Evolutionary conservation across 768 basidiomycete genomes (phyloP), one percentile per base, ranked within the genome.

Genomic region (Cyathus striatus): DNA sequence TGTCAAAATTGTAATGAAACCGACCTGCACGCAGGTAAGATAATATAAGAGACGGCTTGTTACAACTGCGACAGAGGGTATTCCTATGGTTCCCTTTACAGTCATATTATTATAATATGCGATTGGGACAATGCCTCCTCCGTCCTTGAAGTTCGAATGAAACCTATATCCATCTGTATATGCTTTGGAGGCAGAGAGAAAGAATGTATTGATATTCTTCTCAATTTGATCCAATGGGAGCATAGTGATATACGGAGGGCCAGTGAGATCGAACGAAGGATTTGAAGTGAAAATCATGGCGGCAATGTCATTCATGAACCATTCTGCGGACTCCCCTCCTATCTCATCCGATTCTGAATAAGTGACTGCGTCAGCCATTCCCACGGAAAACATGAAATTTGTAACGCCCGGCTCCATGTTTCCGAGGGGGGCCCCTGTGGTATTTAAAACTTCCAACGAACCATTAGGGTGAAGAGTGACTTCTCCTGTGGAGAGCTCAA

Each of bases 131-230:
- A n/a, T n/a, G n/a, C n/a, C n/a, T n/a, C n/a, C n/a, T n/a, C n/a
- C n/a, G n/a, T n/a, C n/a, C n/a, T n/a, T n/a, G n/a, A n/a, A n/a
- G n/a, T n/a, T n/a, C n/a, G n/a, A n/a, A n/a, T n/a, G n/a, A n/a
- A n/a, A n/a, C n/a, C n/a, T n/a, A n/a, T 47, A 43, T 6, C 46
- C 46, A 22, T 47, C 46, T n/a, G 36, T 43, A 26, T 33, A 47
- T 23, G 46, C 46, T 23, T 47, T 47, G 6, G 46, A 41, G 17
- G 46, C 46, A 7, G 46, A 47, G 33, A 38, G 25, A 35, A 47
- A 38, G 27, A 47, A 47, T 18, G n/a, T 27, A 14, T 47, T 42
- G 22, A 47, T 24, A 12, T 47, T 47, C 38, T 36, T 38, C 21
- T 43, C 43, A 7, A 47, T 47, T 2, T 21, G 23, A 4, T 26